Evolutionary conservation across 2,329 filamentous ascomycete species (phyloP), one percentile per base, ranked within the genome.

Genomic region (Hypoxylon sp.): DNA sequence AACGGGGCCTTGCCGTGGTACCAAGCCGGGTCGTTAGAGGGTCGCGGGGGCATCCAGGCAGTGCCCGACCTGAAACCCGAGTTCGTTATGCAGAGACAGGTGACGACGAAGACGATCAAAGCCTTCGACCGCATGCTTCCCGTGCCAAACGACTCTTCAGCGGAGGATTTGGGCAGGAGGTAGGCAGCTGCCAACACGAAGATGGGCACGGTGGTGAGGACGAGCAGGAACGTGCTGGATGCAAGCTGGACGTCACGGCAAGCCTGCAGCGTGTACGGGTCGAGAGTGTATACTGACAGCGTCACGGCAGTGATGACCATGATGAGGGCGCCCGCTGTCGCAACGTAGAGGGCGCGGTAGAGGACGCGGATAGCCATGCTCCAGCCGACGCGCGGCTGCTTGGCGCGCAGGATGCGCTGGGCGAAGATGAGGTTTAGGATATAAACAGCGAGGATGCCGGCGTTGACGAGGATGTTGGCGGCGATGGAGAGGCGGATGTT

Each of bases 371-470:
- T 66, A 1, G 42, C 58, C 1, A 20, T 62, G 18, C 70, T 65
- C 75, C 75, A 77, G 52, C 75, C 76, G 7, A 75, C 35, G 11
- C 17, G 13, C 7, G 75, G 75, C 27, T 74, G 75, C 47, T 72
- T 70, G 2, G 75, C 73, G 40, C 76, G 74, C 2, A 77, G 60
- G 21, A 78, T 66, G 37, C 76, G 74, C 56, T 76, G 75, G 1
- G 72, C 70, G 51, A 77, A 74, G 57, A 77, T 68, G 15, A 77
- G 68, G 60, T 77, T 77, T 57, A 75, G 63, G 24, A 74, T 61
- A 43, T 75, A 77, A 15, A 75, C 26, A 10, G 75, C 50, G 4
- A 73, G 64, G 8, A 73, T 71, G 18, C 76, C 76, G 47, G 72
- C 73, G 45, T 76, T 76, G 24, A 73, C 69, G 13, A 76, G 69